phyloP scores from a whole-genome alignment of 495 filamentous ascomycete genomes.

The Penicillium alfredii region DNA sequence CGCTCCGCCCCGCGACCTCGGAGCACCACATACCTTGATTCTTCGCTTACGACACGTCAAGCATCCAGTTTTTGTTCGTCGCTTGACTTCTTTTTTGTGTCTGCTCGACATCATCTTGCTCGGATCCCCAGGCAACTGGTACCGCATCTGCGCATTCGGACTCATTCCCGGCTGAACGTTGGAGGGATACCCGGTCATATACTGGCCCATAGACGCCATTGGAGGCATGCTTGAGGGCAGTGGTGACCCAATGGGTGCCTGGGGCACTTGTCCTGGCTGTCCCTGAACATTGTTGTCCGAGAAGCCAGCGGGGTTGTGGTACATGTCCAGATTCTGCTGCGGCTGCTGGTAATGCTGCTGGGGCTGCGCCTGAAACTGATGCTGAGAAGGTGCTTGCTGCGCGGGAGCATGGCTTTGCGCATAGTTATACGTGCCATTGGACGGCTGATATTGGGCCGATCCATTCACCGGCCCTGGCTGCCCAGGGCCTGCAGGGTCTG shows the following conservation, averaged over 20 bases:
- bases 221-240: conserved; percentile 32
- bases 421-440: conserved; percentile 32
- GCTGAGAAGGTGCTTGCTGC: conserved; percentile 20
- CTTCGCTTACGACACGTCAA: conserved; percentile 93
- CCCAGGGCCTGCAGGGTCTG: conserved; percentile 26
- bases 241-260: conserved; percentile 43
- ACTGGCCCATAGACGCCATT: conserved; percentile 41
- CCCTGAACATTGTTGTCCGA: conserved; percentile 24
- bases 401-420: conserved; percentile 18
- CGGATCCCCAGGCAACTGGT: conserved; percentile 35
- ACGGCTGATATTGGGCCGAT: conserved; percentile 18
- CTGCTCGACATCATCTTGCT: conserved; percentile 69
- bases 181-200: conserved; percentile 40
- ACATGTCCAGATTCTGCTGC: conserved; percentile 27
- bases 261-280: conserved; percentile 34
- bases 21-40: conserved; percentile 81
- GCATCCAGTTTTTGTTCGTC: conserved; percentile 95
- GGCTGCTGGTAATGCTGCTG: conserved; percentile 32
- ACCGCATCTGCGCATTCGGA: conserved; percentile 38
- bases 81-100: conserved; percentile 98
- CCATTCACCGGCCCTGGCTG: conserved; percentile 21
- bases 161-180: conserved; percentile 34
- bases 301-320: conserved; percentile 28
- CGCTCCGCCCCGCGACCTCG: conserved; percentile 36
- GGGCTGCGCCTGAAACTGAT: conserved; percentile 28